Evolutionary conservation across 129 eudicot species (phyloP), one percentile per base, ranked within the genome.

Genomic region (Pulicaria dysenterica): DNA sequence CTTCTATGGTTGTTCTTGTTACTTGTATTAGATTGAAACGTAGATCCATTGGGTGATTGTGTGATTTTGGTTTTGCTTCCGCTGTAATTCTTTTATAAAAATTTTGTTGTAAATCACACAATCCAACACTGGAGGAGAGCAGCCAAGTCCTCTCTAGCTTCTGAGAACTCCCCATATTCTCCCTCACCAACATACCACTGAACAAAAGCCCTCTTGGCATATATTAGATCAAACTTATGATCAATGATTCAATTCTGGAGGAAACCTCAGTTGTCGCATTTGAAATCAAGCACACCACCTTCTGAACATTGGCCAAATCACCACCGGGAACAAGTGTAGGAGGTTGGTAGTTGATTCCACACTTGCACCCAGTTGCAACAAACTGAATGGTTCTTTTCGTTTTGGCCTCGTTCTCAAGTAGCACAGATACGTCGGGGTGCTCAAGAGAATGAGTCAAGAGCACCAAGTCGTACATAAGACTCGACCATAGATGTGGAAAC

Each of bases 241-340:
- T 89, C 96, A n/a, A n/a, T n/a, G n/a, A n/a, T n/a, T n/a, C n/a
- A 65, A 89, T 89, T 69, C 92, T 89, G 0, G 92, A 89, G 62
- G 86, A 89, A 73, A 86, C 96, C 77, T 89, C 92, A 54, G 92
- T 89, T n/a, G 96, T 89, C n/a, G 96, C 86, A 80, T 89, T 89
- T 1, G 96, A 86, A 6, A 89, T 89, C 92, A 89, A 84, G 15
- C 92, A 89, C 46, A 89, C 88, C 2, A 86, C 96, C 50, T 92
- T 80, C 76, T 86, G 92, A 40, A 86, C 96, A 75, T 86, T 89
- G 5, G 92, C 92, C 82, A 89, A 80, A 67, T 89, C 96, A 0
- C 92, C 96, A 41, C 90, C 92, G 2, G 90, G 92, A n/a, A 89
- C 96, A 38, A 89, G 88, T 7, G 92, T 89, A 0, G 96, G 96